Evolutionary conservation across 1,284 basidiomycete species (phyloP), one percentile per base, ranked within the genome.

Genomic region (Sporisorium iseilematis-ciliati): DNA sequence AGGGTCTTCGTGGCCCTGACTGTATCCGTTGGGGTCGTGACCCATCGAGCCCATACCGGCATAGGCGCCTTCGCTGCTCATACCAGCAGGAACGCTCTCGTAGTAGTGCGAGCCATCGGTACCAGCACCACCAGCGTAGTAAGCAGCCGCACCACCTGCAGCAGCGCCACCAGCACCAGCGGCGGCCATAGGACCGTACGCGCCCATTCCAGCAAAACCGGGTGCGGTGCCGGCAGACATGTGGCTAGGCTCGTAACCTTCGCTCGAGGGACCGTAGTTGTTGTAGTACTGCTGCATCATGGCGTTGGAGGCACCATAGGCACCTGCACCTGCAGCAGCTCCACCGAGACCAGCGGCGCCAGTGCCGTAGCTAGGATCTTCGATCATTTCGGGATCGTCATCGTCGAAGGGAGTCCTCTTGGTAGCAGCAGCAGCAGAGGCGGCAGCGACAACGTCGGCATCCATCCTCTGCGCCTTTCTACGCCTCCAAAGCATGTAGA

Each of bases 371-470:
- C 55, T 60, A 7, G 79, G 75, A n/a, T 78, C 65, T 35, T 81
- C 80, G 59, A 80, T 80, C 81, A 84, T 81, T 59, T 84, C 83
- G 8, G 83, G 82, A 56, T 85, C 83, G 48, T 85, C 83, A 46
- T 84, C 83, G 57, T 85, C 83, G 54, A 85, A 85, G 11, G 83
- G 83, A 21, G 82, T 84, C 23, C 83, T 64, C 43, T 70, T 82
- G 25, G 80, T 84, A 3, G 83, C 83, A 4, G 80, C 80, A 12
- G 82, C 83, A 25, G 83, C 83, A 3, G 81, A 81, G 26, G 83
- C 82, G 20, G 83, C 83, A 11, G 82, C 82, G 16, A 82, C 75
- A 12, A 85, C 82, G 50, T 85, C 83, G 40, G 81, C 82, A 56
- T 85, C 83, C 83, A 85, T 85, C 51, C 73, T 78, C 71, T 83